Evolutionary conservation across 805 yeast species (phyloP).

Genomic region (Diddensiella santjacobensis): DNA sequence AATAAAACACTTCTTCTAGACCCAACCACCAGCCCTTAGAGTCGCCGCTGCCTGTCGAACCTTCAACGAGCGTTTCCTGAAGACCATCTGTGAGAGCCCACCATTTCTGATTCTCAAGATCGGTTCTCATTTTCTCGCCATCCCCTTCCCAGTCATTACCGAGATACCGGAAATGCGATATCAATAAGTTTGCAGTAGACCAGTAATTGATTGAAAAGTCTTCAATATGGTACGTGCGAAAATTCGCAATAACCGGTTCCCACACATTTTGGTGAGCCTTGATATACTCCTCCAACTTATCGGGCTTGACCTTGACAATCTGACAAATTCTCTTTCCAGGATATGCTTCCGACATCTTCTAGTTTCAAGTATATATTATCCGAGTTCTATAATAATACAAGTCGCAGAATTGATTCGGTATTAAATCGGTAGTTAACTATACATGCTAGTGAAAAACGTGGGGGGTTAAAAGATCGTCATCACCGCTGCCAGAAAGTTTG

Average conservation of each 20-base stretch:
- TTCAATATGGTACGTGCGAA: constrained; percentile 38
- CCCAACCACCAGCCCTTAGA: constrained; percentile 40
- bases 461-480: too few relatives aligned
- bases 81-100: constrained; percentile 40
- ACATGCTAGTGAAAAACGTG: too few relatives aligned
- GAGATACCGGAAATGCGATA: constrained; percentile 38
- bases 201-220: constrained; percentile 41
- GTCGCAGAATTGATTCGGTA: too few relatives aligned
- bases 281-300: constrained; percentile 38
- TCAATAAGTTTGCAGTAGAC: constrained; percentile 32
- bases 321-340: constrained; percentile 41
- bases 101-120: constrained; percentile 40
- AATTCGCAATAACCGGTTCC: constrained; percentile 34
- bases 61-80: constrained; percentile 39
- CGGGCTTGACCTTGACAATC: constrained; percentile 39
- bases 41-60: constrained; percentile 38
- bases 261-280: constrained; percentile 34
- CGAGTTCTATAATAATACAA: too few relatives aligned
- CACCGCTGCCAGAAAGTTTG: too few relatives aligned
- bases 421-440: too few relatives aligned
- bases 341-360: constrained; percentile 7
- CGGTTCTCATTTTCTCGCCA: constrained; percentile 33
- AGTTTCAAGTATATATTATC: too few relatives aligned
- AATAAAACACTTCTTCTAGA: constrained; percentile 40
- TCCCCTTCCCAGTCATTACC: constrained; percentile 40